Conservation (phyloP, 108 stramenopile species). For the Skeletonema marinoi region DNA sequence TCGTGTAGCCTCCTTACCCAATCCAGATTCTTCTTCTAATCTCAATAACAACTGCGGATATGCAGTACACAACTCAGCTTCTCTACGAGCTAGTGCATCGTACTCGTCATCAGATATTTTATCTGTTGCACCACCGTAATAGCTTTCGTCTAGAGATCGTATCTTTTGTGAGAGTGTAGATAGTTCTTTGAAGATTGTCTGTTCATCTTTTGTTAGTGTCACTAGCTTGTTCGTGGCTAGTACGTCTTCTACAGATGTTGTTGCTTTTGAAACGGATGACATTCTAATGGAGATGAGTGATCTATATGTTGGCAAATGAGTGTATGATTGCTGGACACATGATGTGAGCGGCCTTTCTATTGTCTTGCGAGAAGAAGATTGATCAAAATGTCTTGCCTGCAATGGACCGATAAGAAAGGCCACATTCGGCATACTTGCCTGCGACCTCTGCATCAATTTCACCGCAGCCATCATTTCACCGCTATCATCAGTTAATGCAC, state of each 20-base stretch:
- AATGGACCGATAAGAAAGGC: background rate
- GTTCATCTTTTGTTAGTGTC: constrained; percentile 5
- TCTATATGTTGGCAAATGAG: background rate
- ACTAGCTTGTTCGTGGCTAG: background rate
- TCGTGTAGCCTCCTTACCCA: constrained; percentile 66
- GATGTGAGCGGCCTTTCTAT: background rate
- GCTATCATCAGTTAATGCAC: background rate
- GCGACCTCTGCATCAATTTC: background rate
- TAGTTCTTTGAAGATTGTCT: constrained; percentile 59
- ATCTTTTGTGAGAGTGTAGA: constrained; percentile 53
- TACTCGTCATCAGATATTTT: constrained; percentile 73
- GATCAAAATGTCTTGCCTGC: background rate
- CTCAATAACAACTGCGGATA: constrained; percentile 62
- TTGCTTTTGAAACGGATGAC: background rate
- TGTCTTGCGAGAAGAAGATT: background rate
- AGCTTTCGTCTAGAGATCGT: constrained; percentile 55
- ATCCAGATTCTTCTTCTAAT: constrained; percentile 61
- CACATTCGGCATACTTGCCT: background rate
- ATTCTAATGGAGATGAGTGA: background rate
- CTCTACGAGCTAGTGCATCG: constrained; percentile 82
- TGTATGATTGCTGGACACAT: background rate
- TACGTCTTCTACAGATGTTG: background rate
- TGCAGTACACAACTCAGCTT: constrained; percentile 57
- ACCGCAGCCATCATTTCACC: background rate
- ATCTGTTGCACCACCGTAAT: constrained; percentile 29